These are phyloP conservation scores for Escovopsis sp. DNA, from an alignment of 2,329 filamentous ascomycete genomes.

Conservation along the genomic window DNA sequence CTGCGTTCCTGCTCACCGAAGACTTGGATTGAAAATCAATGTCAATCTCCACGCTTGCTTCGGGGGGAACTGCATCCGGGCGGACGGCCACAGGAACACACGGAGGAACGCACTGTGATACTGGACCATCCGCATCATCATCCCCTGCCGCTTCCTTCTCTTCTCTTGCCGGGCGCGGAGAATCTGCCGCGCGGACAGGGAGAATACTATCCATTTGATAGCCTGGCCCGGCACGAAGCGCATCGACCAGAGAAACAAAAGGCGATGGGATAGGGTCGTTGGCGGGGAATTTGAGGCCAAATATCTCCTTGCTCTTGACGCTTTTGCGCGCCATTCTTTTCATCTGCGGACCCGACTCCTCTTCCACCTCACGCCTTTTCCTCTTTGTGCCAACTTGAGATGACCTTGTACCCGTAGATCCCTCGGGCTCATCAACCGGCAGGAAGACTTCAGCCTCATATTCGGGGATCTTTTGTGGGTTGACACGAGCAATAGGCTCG, in stretches of 20 bases:
- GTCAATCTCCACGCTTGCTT: neutral
- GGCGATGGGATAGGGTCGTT: conserved; percentile 8
- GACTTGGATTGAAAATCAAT: neutral
- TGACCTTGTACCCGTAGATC: neutral
- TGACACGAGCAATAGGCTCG: no score
- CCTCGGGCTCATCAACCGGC: no score
- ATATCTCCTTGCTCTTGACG: conserved; percentile 32
- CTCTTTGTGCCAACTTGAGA: neutral
- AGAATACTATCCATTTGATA: no score
- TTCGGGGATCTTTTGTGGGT: no score
- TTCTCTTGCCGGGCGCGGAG: conserved; percentile 33
- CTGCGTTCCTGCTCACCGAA: neutral
- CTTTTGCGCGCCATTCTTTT: conserved; percentile 26
- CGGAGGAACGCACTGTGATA: conserved; percentile 28
- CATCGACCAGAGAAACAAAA: conserved; percentile 6
- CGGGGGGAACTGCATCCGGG: neutral
- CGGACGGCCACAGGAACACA: conserved; percentile 14
- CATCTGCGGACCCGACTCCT: conserved; percentile 20
- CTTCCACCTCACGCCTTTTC: neutral
- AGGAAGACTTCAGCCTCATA: no score
- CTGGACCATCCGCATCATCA: conserved; percentile 34
- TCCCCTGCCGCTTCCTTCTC: conserved; percentile 38
- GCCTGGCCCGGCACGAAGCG: conserved; percentile 2
- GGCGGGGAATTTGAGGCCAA: conserved; percentile 21
- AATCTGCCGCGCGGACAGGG: neutral